Evolutionary conservation across 1,139 yeast genomes (phyloP), one percentile per base, ranked within the genome.

Genomic region (Debaryomycetaceae sp.): DNA sequence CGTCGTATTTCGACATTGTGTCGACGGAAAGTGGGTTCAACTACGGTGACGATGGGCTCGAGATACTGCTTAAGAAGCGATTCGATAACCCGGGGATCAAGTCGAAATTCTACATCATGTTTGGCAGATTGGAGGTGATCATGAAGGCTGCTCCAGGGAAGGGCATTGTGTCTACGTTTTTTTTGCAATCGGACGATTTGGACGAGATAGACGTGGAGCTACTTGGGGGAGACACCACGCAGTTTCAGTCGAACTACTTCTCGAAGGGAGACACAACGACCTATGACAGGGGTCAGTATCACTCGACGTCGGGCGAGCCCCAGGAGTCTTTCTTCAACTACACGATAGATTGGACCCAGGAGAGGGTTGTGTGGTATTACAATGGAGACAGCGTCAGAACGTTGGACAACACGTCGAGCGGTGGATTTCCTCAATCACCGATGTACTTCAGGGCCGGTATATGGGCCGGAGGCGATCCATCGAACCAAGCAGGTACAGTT

Each of bases 181-280:
- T 81, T 52, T 68, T 87, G 47, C 91, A 87, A 60, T 81, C 89
- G 49, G 95, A 87, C 58, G 93, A 84, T 53, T 67, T 83, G 51
- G 96, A 87, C 62, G 96, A 87, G 63, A 79, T 87, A 41, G 96
- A 87, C 63, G 61, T 85, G 41, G 95, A 87, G 62, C 81, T 90
- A 80, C 68, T 84, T 42, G 95, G 96, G 17, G 81, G 85, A 42
- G 90, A 86, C 57, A 72, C 70, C 8, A 71, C 78, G 35, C 81
- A 83, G 56, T 82, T 86, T 57, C 95, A 87, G 64, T 74, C 90
- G 24, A 87, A 88, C 63, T 88, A 66, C 61, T 88, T 87, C 66
- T 81, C 87, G 29, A 83, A 87, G 59, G 96, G 96, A 48, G 74
- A 84, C 54, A 78, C 84, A 2, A 63, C 79, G 4, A 78, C 87